These are phyloP conservation scores for Coemansia sp. DNA, from an alignment of 192 early-diverging fungal species.

Conservation along the genomic window DNA sequence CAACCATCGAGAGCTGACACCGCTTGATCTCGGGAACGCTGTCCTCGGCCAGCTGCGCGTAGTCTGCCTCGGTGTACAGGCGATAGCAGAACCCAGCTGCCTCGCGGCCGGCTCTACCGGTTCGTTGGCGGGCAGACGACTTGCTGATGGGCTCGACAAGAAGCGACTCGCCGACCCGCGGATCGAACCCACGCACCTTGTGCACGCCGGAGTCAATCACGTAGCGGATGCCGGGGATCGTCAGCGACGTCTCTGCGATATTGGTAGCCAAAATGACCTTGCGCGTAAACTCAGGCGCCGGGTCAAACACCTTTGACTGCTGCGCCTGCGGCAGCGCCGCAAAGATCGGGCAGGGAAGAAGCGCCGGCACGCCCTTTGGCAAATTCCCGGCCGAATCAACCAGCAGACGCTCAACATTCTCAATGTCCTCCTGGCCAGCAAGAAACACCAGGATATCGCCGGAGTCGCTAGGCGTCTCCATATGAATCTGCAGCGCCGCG, in stretches of 20 bases:
- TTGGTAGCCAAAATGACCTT: slow-evolving; percentile 97
- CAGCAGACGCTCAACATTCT: slow-evolving; percentile 80
- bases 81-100: slow-evolving; percentile 88
- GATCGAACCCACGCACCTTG: slow-evolving; percentile 86
- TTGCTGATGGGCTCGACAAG: slow-evolving; percentile 86
- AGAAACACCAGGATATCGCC: slow-evolving; percentile 95
- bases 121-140: slow-evolving; percentile 84
- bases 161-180: slow-evolving; percentile 88
- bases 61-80: slow-evolving; percentile 85
- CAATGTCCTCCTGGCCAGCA: slow-evolving; percentile 96
- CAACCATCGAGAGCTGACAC: slow-evolving; percentile 81
- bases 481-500: slow-evolving; percentile 32
- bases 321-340: slow-evolving; percentile 85
- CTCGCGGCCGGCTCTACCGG: slow-evolving; percentile 96
- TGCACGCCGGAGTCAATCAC: slow-evolving; percentile 92
- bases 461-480: slow-evolving; percentile 75
- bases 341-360: slow-evolving; percentile 87
- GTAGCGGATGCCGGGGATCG: slow-evolving; percentile 90
- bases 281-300: slow-evolving; percentile 75
- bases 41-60: slow-evolving; percentile 69
- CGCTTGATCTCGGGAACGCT: slow-evolving; percentile 92
- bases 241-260: slow-evolving; percentile 97
- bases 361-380: slow-evolving; percentile 41
- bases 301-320: slow-evolving; percentile 87
- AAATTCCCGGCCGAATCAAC: slow-evolving; percentile 40